phyloP scores from a whole-genome alignment of 192 early-diverging fungal species.

The Umbelopsis sp. region DNA sequence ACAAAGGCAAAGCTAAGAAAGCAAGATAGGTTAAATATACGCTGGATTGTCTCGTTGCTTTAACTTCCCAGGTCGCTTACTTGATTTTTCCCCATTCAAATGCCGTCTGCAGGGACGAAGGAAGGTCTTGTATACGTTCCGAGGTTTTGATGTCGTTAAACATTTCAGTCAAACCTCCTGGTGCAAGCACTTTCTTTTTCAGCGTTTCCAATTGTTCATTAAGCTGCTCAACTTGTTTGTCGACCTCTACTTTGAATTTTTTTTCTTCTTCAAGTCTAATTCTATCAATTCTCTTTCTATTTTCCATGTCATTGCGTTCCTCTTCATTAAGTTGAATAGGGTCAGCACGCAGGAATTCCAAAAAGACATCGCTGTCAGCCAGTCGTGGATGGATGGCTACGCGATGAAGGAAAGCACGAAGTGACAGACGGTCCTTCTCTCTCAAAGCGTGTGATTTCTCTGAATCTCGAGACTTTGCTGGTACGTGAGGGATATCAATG shows the following conservation, averaged over 20 bases:
- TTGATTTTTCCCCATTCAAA: slow-evolving; percentile 63
- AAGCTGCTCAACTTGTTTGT: slow-evolving; percentile 46
- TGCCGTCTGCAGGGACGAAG: slow-evolving; percentile 40
- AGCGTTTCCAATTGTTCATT: slow-evolving; percentile 49
- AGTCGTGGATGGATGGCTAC: slow-evolving; percentile 38
- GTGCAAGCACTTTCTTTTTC: slow-evolving; percentile 47
- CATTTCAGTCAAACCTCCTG: slow-evolving; percentile 42
- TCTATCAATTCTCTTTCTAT: slow-evolving; percentile 44
- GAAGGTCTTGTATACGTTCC: slow-evolving; percentile 43
- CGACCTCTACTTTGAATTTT: slow-evolving; percentile 49
- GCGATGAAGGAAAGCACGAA: slow-evolving; percentile 47
- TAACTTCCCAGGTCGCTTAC: slow-evolving; percentile 24
- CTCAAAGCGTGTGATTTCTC: slow-evolving; percentile 31
- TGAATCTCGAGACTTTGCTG: slow-evolving; percentile 39
- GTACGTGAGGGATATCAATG: slow-evolving; percentile 47
- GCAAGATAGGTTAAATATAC: background rate
- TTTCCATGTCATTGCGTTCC: slow-evolving; percentile 41
- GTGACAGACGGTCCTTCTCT: slow-evolving; percentile 55
- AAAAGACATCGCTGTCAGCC: slow-evolving; percentile 35
- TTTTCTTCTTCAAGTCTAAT: slow-evolving; percentile 43
- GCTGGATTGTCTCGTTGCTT: background rate
- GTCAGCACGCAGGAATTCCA: slow-evolving; percentile 45
- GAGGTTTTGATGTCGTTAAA: slow-evolving; percentile 37
- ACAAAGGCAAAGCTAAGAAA: slow-evolving; percentile 52
- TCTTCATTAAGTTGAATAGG: slow-evolving; percentile 37